Evolutionary conservation across 768 basidiomycete genomes (phyloP).

Genomic region (Candolleomyces efflorescens): DNA sequence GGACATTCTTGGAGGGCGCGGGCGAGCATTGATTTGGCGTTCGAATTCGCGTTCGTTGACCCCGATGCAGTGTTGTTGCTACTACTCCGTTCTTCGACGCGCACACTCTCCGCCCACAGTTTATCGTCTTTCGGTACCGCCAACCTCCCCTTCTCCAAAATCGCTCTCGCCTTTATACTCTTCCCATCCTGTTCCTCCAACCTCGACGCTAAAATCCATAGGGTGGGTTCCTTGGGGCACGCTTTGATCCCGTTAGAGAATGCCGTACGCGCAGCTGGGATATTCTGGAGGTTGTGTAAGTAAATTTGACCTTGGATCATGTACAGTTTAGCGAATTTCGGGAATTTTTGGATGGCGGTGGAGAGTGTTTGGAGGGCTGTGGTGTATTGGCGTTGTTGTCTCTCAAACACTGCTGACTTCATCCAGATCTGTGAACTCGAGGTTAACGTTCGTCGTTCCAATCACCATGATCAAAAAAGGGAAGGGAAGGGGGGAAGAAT

Average conservation of each 20-base stretch:
- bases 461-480: too few species aligned
- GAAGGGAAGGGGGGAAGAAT: background rate
- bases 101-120: conserved; percentile 89
- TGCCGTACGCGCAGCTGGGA: conserved; percentile 67
- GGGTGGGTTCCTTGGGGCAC: conserved; percentile 76
- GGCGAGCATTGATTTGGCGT: conserved; percentile 86
- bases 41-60: too few species aligned
- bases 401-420: conserved; percentile 95
- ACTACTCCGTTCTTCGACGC: conserved; percentile 82
- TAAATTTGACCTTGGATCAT: conserved; percentile 97
- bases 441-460: too few species aligned
- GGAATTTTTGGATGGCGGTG: conserved; percentile 77
- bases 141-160: conserved; percentile 86
- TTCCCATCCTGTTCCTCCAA: conserved; percentile 89
- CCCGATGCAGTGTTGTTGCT: too few species aligned
- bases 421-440: conserved; percentile 80
- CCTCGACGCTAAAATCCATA: conserved; percentile 88
- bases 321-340: conserved; percentile 88
- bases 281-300: conserved; percentile 49
- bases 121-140: conserved; percentile 82
- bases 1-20: conserved; percentile 92
- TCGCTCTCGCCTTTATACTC: conserved; percentile 87
- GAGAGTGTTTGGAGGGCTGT: conserved; percentile 73
- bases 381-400: conserved; percentile 75
- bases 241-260: conserved; percentile 83